Conservation (phyloP, 2,329 filamentous ascomycete genomes). For the Fusarium sacchari region DNA sequence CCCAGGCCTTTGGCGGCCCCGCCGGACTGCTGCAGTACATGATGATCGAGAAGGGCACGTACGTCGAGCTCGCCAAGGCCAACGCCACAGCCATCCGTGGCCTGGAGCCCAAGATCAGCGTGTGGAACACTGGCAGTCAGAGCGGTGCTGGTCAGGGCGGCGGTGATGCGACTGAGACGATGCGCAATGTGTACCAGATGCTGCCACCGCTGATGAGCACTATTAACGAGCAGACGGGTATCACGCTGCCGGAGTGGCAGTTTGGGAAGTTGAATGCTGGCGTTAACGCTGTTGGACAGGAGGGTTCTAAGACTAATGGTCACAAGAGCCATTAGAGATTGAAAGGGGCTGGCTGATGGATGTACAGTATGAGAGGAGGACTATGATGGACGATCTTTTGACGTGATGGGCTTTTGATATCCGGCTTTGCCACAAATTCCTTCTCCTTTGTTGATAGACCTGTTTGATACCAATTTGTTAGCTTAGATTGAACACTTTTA, state of each 20-base stretch:
- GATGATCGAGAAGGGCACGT: conserved; percentile 87
- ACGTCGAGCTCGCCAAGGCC: conserved; percentile 79
- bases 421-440: neutral
- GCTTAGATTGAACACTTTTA: neutral
- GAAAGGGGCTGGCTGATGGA: too few relatives aligned
- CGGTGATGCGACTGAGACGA: conserved; percentile 65
- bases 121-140: conserved; percentile 83
- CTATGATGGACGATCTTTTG: neutral
- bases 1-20: conserved; percentile 79
- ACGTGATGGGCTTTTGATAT: conserved; percentile 4
- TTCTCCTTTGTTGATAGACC: conserved; percentile 22
- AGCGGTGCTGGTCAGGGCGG: conserved; percentile 50
- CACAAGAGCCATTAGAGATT: conserved; percentile 18
- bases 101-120: conserved; percentile 87
- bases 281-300: conserved; percentile 46
- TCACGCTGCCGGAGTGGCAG: conserved; percentile 81
- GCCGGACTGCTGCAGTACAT: conserved; percentile 83
- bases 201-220: conserved; percentile 84
- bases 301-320: conserved; percentile 37
- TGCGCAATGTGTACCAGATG: conserved; percentile 86
- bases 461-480: conserved; percentile 28
- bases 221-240: conserved; percentile 89
- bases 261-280: conserved; percentile 60
- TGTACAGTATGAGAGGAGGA: neutral
- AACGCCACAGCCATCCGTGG: conserved; percentile 81